Conservation (phyloP, 331 rosid species). For the Malus hybrid region DNA sequence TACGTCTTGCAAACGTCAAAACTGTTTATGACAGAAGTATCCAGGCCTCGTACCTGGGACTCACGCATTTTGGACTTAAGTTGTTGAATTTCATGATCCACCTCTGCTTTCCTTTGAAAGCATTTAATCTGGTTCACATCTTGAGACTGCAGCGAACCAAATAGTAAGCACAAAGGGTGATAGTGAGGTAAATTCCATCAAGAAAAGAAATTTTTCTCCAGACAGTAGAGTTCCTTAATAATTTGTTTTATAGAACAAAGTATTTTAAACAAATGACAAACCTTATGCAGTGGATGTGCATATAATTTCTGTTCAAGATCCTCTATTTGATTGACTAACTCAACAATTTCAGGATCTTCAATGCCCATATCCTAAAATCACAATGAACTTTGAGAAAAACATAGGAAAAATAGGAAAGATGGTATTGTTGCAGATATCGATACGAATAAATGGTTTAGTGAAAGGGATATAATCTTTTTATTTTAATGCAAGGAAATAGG, state of each 20-base stretch:
- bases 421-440: neutral
- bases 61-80: constrained; percentile 92
- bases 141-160: constrained; percentile 43
- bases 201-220: constrained; percentile 7
- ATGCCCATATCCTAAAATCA: constrained; percentile 79
- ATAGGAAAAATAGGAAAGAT: neutral
- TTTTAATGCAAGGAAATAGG: neutral
- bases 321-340: constrained; percentile 71
- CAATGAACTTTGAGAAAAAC: neutral
- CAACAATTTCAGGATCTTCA: constrained; percentile 69
- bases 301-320: constrained; percentile 72
- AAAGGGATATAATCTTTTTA: neutral
- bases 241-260: constrained; percentile 2
- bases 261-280: constrained; percentile 23
- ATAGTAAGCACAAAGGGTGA: neutral
- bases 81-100: constrained; percentile 87
- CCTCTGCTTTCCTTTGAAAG: constrained; percentile 96
- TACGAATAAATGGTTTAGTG: neutral
- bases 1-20: neutral
- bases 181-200: constrained; percentile 8
- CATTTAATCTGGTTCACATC: constrained; percentile 74
- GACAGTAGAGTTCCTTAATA: neutral
- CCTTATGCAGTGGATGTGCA: constrained; percentile 88
- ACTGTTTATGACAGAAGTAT: constrained; percentile 3
- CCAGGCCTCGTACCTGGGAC: constrained; percentile 78